Conservation (phyloP, 2,329 filamentous ascomycete species). For the Alternaria infectoria region DNA sequence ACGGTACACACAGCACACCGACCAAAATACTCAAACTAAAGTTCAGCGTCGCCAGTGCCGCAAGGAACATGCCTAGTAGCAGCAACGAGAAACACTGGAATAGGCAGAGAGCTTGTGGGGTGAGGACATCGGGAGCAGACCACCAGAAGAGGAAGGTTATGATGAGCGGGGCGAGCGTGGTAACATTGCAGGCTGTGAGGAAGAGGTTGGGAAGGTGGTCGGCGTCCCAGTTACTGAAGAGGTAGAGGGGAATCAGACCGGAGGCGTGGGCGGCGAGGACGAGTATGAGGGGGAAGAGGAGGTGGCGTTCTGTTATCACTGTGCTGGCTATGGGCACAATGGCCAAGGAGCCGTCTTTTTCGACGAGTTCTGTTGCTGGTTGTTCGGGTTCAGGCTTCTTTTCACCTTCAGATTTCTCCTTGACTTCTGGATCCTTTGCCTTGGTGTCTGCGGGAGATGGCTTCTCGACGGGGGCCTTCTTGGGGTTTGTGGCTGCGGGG, state of each 20-base stretch:
- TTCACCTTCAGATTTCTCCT: conserved; percentile 40
- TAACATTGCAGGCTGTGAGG: conserved; percentile 41
- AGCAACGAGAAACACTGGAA: conserved; percentile 93
- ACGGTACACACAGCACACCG: conserved; percentile 76
- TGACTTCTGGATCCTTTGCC: background rate
- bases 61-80: conserved; percentile 87
- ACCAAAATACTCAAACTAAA: conserved; percentile 89
- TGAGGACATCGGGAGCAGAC: conserved; percentile 55
- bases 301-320: conserved; percentile 63
- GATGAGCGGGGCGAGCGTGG: conserved; percentile 41
- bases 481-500: conserved; percentile 31
- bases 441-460: conserved; percentile 59
- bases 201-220: conserved; percentile 42
- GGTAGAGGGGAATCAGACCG: conserved; percentile 79
- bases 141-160: conserved; percentile 35
- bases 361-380: conserved; percentile 36
- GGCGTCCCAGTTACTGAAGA: conserved; percentile 78
- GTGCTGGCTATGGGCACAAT: conserved; percentile 49
- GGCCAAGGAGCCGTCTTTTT: conserved; percentile 43
- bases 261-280: conserved; percentile 77
- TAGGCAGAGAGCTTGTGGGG: conserved; percentile 74
- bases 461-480: conserved; percentile 49
- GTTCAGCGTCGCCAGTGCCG: conserved; percentile 91
- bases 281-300: conserved; percentile 75
- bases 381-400: conserved; percentile 21